phyloP scores from a whole-genome alignment of 2,329 filamentous ascomycete species.

The Colletotrichum viniferum region DNA sequence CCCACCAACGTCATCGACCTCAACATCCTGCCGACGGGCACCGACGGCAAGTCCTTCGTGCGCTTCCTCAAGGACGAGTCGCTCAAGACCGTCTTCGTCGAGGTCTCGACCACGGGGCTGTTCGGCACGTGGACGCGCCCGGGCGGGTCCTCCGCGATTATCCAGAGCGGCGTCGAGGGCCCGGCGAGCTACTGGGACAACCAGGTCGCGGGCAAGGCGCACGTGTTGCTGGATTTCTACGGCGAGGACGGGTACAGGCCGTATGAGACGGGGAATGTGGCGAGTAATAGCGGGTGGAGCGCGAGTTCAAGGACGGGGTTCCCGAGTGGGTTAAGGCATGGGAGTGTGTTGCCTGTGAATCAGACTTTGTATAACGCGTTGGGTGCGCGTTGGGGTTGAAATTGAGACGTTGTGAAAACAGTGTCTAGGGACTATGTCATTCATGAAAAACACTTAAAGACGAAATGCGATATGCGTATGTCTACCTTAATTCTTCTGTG shows the following conservation, averaged over 20 bases:
- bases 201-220: conserved; percentile 37
- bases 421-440: too few species aligned
- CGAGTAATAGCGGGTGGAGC: conserved; percentile 48
- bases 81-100: conserved; percentile 54
- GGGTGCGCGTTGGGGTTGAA: background rate
- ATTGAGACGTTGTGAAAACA: too few species aligned
- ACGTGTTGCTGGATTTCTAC: conserved; percentile 56
- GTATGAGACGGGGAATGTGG: conserved; percentile 48
- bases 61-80: conserved; percentile 62
- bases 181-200: conserved; percentile 51
- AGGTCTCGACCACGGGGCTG: conserved; percentile 50
- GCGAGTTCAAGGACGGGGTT: conserved; percentile 45
- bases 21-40: conserved; percentile 41
- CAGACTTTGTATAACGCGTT: conserved; percentile 42
- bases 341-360: conserved; percentile 53
- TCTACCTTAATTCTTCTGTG: too few species aligned
- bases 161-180: conserved; percentile 47
- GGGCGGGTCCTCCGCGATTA: conserved; percentile 45
- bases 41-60: conserved; percentile 44
- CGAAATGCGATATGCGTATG: too few species aligned
- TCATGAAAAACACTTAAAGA: too few species aligned
- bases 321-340: conserved; percentile 54
- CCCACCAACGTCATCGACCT: conserved; percentile 59
- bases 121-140: conserved; percentile 57
- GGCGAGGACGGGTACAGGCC: conserved; percentile 53